Evolutionary conservation across 805 yeast species (phyloP).

Genomic region (Candida qinlingensis): DNA sequence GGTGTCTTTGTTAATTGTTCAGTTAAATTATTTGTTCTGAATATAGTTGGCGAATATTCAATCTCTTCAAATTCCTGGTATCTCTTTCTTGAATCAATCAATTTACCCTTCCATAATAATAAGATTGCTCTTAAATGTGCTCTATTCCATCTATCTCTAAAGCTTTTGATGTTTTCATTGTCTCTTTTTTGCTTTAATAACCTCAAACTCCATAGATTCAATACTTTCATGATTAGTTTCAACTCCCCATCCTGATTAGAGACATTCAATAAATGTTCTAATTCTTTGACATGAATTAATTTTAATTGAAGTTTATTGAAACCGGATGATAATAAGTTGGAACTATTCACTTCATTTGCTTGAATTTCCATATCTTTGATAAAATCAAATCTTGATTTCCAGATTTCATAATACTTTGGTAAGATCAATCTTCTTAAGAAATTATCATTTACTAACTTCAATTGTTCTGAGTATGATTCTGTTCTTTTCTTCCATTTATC

Average conservation of each 20-base stretch:
- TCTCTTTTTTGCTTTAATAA: constrained; percentile 30
- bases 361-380: constrained; percentile 12
- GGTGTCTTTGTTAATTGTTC: constrained; percentile 13
- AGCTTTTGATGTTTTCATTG: constrained; percentile 27
- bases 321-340: constrained; percentile 20
- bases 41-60: constrained; percentile 21
- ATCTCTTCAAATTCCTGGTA: constrained; percentile 8
- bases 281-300: constrained; percentile 10
- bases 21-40: constrained; percentile 12
- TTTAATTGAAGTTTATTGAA: constrained; percentile 23
- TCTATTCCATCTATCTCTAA: constrained; percentile 34
- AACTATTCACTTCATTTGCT: constrained; percentile 22
- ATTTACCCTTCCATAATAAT: constrained; percentile 29
- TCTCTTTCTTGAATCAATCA: constrained; percentile 1
- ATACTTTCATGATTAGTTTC: constrained; percentile 18
- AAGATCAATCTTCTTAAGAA: neutral
- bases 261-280: constrained; percentile 16
- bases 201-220: constrained; percentile 31
- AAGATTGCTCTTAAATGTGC: constrained; percentile 33
- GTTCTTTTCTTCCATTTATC: constrained; percentile 11
- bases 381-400: constrained; percentile 12
- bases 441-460: constrained; percentile 6
- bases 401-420: constrained; percentile 9
- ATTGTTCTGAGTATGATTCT: constrained; percentile 3
- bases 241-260: constrained; percentile 22